phyloP scores from a whole-genome alignment of 1,284 basidiomycete genomes.

The Sporisorium sorghi region DNA sequence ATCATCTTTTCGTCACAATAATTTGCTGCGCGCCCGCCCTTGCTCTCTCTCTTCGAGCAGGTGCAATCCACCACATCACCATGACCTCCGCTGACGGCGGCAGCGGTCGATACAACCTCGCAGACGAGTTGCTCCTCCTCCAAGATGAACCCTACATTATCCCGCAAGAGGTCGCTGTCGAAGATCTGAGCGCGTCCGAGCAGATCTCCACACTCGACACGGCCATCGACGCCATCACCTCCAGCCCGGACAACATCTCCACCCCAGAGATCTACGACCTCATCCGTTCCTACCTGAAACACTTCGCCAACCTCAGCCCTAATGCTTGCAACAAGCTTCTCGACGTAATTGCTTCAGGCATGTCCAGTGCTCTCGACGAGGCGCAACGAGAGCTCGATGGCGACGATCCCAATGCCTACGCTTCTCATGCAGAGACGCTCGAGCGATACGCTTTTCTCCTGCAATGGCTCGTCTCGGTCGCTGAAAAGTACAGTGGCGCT shows the following conservation, averaged over 20 bases:
- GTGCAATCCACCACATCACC: conserved; percentile 6
- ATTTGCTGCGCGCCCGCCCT: background rate
- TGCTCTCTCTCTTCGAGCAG: conserved; percentile 1
- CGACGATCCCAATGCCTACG: conserved; percentile 50
- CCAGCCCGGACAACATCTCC: conserved; percentile 48
- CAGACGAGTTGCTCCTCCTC: conserved; percentile 58
- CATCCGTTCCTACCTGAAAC: conserved; percentile 63
- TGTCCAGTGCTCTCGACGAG: conserved; percentile 55
- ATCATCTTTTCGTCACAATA: background rate
- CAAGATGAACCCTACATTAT: conserved; percentile 64
- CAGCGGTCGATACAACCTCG: conserved; percentile 51
- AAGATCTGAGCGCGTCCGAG: conserved; percentile 47
- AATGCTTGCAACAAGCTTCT: conserved; percentile 60
- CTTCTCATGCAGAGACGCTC: conserved; percentile 54
- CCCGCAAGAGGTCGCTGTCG: conserved; percentile 57
- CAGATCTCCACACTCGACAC: conserved; percentile 52
- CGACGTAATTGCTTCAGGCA: conserved; percentile 58
- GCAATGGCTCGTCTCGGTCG: conserved; percentile 62
- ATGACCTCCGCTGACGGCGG: conserved; percentile 23
- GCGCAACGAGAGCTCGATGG: conserved; percentile 51
- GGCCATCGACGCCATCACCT: conserved; percentile 57
- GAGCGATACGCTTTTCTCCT: conserved; percentile 66
- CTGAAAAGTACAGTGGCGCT: conserved; percentile 59
- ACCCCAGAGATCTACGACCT: conserved; percentile 48
- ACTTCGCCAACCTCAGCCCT: conserved; percentile 51